phyloP scores from a whole-genome alignment of 257 asterid species.

The Jasminum sambac region DNA sequence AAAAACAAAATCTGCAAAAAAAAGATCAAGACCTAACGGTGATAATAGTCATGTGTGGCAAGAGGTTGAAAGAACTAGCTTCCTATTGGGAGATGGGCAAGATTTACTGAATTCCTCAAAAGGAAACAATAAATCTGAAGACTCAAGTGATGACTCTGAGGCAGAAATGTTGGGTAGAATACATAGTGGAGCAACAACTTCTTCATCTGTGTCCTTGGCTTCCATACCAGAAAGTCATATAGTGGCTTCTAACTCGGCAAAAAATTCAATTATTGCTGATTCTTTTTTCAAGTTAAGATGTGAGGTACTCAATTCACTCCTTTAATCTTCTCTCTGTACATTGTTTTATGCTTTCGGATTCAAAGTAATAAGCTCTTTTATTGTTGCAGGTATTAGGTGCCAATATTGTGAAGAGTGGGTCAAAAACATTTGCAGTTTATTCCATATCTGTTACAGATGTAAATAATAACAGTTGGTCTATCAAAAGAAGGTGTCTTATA shows the following conservation, averaged over 20 bases:
- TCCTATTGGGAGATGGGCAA: slow-evolving; percentile 70
- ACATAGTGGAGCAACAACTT: slow-evolving; percentile 63
- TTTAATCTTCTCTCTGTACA: slow-evolving; percentile 22
- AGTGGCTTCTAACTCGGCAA: slow-evolving; percentile 55
- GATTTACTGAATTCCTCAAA: slow-evolving; percentile 56
- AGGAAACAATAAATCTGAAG: slow-evolving; percentile 48
- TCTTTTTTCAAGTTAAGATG: slow-evolving; percentile 77
- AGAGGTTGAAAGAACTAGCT: slow-evolving; percentile 79
- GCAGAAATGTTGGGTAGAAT: slow-evolving; percentile 59
- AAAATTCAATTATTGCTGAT: slow-evolving; percentile 61
- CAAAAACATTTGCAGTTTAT: slow-evolving; percentile 83
- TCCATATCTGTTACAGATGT: slow-evolving; percentile 81
- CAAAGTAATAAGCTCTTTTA: slow-evolving; percentile 24
- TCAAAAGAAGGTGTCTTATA: slow-evolving; percentile 79
- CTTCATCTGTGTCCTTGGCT: slow-evolving; percentile 66
- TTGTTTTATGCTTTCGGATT: slow-evolving; percentile 25
- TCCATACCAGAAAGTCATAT: slow-evolving; percentile 64
- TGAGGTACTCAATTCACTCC: slow-evolving; percentile 59
- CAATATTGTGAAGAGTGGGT: slow-evolving; percentile 92
- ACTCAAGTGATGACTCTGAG: slow-evolving; percentile 77
- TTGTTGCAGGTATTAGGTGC: slow-evolving; percentile 78
- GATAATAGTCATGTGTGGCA: slow-evolving; percentile 72
- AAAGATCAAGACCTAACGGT: slow-evolving; percentile 56
- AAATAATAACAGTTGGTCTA: slow-evolving; percentile 84
- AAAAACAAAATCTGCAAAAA: slow-evolving; percentile 57